Evolutionary conservation across 805 yeast species (phyloP).

Genomic region (Metschnikowia reukaufii): DNA sequence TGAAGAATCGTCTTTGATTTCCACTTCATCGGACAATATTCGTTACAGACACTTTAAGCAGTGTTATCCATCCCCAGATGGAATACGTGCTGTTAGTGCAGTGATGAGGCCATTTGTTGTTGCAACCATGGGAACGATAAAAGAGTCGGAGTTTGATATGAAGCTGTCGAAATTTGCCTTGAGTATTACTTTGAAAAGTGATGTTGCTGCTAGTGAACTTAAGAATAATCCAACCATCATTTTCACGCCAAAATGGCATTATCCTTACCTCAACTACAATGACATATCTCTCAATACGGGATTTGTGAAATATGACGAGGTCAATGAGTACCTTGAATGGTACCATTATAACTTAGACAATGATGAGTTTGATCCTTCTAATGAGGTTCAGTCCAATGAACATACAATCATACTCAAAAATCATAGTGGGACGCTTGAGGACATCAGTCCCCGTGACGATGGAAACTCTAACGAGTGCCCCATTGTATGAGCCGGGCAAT

Average conservation of each 20-base stretch:
- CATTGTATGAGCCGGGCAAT: conserved; percentile 1
- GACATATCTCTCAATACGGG: conserved; percentile 59
- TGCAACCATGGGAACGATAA: conserved; percentile 59
- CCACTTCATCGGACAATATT: conserved; percentile 14
- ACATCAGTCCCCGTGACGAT: conserved; percentile 12
- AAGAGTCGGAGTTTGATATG: conserved; percentile 59
- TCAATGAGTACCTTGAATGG: conserved; percentile 68
- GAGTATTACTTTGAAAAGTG: conserved; percentile 34
- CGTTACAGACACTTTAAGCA: conserved; percentile 29
- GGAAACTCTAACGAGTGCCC: conserved; percentile 4
- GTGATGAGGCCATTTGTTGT: conserved; percentile 75
- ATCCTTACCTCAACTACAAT: conserved; percentile 46
- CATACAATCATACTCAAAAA: conserved; percentile 40
- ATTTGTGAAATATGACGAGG: conserved; percentile 48
- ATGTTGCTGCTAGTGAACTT: neutral
- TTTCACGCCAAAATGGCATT: conserved; percentile 74
- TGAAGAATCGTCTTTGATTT: conserved; percentile 15
- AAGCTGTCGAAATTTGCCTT: conserved; percentile 47
- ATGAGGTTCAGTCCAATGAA: conserved; percentile 6
- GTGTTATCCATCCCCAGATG: conserved; percentile 49
- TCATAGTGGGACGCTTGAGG: conserved; percentile 37
- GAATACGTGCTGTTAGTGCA: conserved; percentile 74
- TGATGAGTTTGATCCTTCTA: conserved; percentile 14
- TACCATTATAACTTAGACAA: conserved; percentile 44
- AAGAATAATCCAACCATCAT: conserved; percentile 51